Evolutionary conservation across 306 rosid genomes (phyloP), one percentile per base, ranked within the genome.

Genomic region (Corylus avellana): DNA sequence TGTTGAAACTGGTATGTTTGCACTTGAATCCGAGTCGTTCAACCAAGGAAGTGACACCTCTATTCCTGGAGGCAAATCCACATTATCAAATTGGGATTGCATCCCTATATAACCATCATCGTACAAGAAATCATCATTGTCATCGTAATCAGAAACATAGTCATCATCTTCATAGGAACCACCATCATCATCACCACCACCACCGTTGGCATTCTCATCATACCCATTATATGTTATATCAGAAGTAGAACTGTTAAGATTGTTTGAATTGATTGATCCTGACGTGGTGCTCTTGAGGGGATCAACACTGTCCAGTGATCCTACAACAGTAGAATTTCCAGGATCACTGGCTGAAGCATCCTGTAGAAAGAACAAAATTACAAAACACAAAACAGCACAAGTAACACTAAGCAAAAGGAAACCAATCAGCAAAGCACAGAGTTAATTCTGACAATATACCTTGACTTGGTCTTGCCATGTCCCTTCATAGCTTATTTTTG

Each of bases 61-160:
- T 73, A 90, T 93, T 70, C 97, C 97, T 37, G 95, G 83, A 75
- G 97, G 97, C 73, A 90, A 87, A 85, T 92, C 88, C 88, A 84
- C 97, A 69, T 35, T 86, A 84, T 92, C 97, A 86, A 92, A 90
- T 10, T 92, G 91, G 64, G 86, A 82, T 84, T 86, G 91, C 89
- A 92, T 78, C 27, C 42, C 75, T 7, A 76, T 35, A 73, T 86
- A 88, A 48, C 84, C 78, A 59, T 90, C 89, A 74, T 83, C 88
- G 55, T 35, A 78, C 62, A 79, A 75, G 16, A 75, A 82, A 1
- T 82, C 83, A 25, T 89, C 87, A 74, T 85, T 44, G 42, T 86
- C 86, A 20, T 86, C 81, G 59, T 48, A 78, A 63, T 82, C 86
- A 61, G 73, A 82, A 73, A 8, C 78, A 74, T 78, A 46, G 47